Base-by-base conservation (phyloP, 148 eudicot genomes). In the Drosera capensis region DNA sequence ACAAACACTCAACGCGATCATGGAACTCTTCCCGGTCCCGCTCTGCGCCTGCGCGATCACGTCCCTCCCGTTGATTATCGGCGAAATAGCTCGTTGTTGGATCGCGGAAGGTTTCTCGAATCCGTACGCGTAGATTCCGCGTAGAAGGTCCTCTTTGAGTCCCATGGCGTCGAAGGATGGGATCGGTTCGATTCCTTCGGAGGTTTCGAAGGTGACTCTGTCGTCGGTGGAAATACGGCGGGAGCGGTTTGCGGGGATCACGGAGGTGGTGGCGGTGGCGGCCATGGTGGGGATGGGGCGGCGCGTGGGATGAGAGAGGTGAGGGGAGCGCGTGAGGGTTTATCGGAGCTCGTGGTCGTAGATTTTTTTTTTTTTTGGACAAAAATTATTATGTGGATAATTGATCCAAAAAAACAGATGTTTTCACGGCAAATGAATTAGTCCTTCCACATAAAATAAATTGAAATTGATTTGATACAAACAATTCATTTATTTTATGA, bases 31-130 rank as follows among this genome's bases (percentile, higher is more conserved):
- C 0, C 96, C 96, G 14, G 96, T 88, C 55, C 96, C 96, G 23
- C 86, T 77, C 46, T 88, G 96, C 2, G 96, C 96, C 77, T 88
- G 96, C 5, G 96, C 94, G 6, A 88, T 88, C 22, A 88, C 96
- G 14, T 88, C 96, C 5, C 94, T 78, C 2, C 96, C 96, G 39
- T 67, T 63, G 14, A 83, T 80, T 6, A 83, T 83, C 0, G 96
- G 96, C 17, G 61, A 53, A 8, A 88, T 78, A 0, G 96, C 96
- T 2, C 96, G 66, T 57, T 88, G 96, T 64, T 88, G 96, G 19
- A 88, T 88, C 2, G 96, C 94, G 0, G 96, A 88, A 1, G 96
- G 96, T 40, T 88, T 88, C 45, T 80, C 94, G 44, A 77, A 88
- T 1, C 96, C 96, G 46, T 83, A 75, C 7, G 62, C 56, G 50